Evolutionary conservation across 1,139 yeast genomes (phyloP), one percentile per base, ranked within the genome.

Genomic region (Saccharomyces uvarum): DNA sequence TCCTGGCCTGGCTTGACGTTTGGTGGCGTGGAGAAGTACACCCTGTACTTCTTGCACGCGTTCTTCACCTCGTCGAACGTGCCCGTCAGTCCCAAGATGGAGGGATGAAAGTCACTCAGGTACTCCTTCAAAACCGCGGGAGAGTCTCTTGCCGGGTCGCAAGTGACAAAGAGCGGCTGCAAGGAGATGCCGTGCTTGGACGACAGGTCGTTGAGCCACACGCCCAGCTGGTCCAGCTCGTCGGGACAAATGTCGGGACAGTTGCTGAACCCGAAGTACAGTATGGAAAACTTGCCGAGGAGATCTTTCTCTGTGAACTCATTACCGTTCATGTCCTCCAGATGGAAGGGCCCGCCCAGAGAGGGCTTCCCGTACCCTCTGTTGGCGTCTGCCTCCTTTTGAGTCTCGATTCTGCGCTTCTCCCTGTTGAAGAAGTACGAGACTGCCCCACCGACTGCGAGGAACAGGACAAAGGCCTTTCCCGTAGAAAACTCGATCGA

Each of bases 231-330:
- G 69, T 95, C 99, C 59, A 93, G 79, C 70, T 93, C 99, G 71
- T 93, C 99, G 9, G 99, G 99, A 72, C 99, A 93, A 54, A 93
- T 91, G 72, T 93, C 99, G 3, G 99, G 99, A 73, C 99, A 93
- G 72, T 90, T 91, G 6, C 97, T 88, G 75, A 93, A 95, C 0
- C 99, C 99, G 73, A 93, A 93, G 72, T 93, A 93, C n/a, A 93
- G 72, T 53, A 93, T 76, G 6, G 93, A 82, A 71, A 89, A 93
- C 70, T 81, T 84, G 51, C 91, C 95, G 59, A 80, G 73, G 66
- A 95, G 75, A 65, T 91, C 80, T 58, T 88, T 77, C 46, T 89
- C 83, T 1, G 97, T 88, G 70, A 93, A 93, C 21, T 71, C 73
- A 29, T 85, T 74, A 42, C 91, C 90, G 51, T 90, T 73, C 44